Percentiles rank a stretch among this genome's conserved stretches.
Conservation (phyloP, 2,329 filamentous ascomycete species). For the Diplodia scrobiculata region DNA sequence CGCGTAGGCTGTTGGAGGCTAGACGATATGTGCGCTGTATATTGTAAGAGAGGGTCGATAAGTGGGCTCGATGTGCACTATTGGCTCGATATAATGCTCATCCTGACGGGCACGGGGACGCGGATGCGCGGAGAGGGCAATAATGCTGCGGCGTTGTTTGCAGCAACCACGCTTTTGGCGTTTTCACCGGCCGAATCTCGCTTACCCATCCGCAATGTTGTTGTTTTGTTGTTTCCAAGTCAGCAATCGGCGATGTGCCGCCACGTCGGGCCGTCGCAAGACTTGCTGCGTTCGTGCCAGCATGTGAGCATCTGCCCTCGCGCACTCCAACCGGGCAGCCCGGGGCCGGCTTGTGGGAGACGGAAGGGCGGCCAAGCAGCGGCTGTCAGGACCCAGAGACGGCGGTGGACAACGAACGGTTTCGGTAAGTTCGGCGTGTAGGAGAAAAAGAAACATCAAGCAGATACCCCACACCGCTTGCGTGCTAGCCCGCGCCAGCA, state of each 20-base stretch:
- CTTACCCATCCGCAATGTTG: not conserved
- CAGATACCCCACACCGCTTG: slow-evolving; percentile 7
- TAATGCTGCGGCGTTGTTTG: not conserved
- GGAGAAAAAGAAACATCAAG: slow-evolving; percentile 12
- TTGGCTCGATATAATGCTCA: not conserved
- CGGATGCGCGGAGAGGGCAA: not conserved
- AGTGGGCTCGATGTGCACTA: not conserved
- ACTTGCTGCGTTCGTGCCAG: not conserved
- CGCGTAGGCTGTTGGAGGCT: not conserved
- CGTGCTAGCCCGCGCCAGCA: not conserved
- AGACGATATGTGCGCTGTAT: not conserved
- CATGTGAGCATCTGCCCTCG: not conserved
- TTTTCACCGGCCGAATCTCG: not conserved
- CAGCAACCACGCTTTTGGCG: not conserved
- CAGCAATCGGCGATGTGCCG: slow-evolving; percentile 8
- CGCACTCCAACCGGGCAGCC: not conserved
- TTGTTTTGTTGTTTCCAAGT: not conserved
- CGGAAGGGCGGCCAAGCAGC: not conserved
- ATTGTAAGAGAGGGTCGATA: not conserved
- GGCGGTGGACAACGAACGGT: not conserved
- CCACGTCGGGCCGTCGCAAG: not conserved
- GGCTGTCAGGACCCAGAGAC: not conserved
- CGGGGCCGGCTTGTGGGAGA: not conserved
- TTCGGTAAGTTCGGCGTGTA: slow-evolving; percentile 17
- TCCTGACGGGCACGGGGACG: not conserved